phyloP scores from a whole-genome alignment of 2,329 filamentous ascomycete species.

The Diplocarpon rosae region DNA sequence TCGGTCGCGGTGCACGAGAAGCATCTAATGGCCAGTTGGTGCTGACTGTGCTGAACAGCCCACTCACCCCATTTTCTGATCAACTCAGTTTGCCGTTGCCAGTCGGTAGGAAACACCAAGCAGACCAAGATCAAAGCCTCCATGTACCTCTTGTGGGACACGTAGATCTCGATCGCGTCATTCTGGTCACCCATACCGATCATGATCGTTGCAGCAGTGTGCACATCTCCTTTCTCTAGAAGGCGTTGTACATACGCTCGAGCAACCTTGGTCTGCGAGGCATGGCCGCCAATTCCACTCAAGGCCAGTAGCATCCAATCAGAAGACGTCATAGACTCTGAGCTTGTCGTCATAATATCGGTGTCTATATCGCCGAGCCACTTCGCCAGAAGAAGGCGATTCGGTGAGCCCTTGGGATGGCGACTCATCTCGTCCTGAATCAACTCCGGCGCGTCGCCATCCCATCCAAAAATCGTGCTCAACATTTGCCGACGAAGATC shows the following conservation, averaged over 20 bases:
- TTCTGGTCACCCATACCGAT: constrained; percentile 86
- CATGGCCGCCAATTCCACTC: constrained; percentile 69
- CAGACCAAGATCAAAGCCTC: constrained; percentile 86
- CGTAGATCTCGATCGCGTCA: constrained; percentile 92
- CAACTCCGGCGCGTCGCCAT: constrained; percentile 68
- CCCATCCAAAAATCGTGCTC: constrained; percentile 89
- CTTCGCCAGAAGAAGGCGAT: constrained; percentile 73
- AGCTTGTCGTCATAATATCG: constrained; percentile 69
- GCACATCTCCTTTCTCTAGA: constrained; percentile 79
- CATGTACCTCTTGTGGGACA: constrained; percentile 84
- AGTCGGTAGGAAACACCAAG: constrained; percentile 71
- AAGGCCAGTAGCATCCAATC: constrained; percentile 97
- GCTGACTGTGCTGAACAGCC: constrained; percentile 75
- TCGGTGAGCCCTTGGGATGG: constrained; percentile 62
- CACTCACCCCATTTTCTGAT: constrained; percentile 92
- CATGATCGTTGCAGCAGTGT: constrained; percentile 85
- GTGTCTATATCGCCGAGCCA: constrained; percentile 83
- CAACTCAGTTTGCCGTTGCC: constrained; percentile 81
- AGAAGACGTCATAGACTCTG: constrained; percentile 79
- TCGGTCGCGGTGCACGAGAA: constrained; percentile 87
- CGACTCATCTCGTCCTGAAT: constrained; percentile 74
- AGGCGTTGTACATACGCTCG: constrained; percentile 85
- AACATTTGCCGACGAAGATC: constrained; percentile 86
- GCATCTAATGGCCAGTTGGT: constrained; percentile 82
- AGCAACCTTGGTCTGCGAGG: constrained; percentile 80